Base-by-base conservation (phyloP, 192 early-diverging fungal genomes). In the Umbelopsis isabellina region DNA sequence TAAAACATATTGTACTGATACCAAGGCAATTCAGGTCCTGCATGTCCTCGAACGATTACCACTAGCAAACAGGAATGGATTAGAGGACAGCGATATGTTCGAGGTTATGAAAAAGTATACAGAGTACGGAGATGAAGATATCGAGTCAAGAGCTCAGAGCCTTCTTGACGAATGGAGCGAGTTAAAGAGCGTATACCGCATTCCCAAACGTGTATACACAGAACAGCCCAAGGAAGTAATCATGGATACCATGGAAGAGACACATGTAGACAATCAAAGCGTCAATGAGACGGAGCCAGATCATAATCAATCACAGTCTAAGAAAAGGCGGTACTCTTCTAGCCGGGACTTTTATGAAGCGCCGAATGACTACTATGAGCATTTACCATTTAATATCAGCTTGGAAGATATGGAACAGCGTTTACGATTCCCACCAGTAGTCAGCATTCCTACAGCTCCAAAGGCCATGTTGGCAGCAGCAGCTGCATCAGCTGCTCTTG, bases 31-130 rank as follows among this genome's bases (percentile, higher is more conserved):
- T 23, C 18, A 73, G 72, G 76, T 79, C 0, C 25, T 80, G 1
- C 46, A 22, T 9, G 88, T 95, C 13, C 73, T 98, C 41, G 84
- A 87, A 3, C 83, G 82, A 22, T 83, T 98, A 52, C 96, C 96
- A 11, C 85, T 96, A 12, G 74, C 90, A 8, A 90, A 92, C 9
- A 78, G 89, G 33, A 96, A 98, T 76, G 83, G 89, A 3, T 85
- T 97, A 21, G 88, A 91, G 35, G 95, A 94, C 48, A 89, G 83
- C 35, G 82, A 89, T 11, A 79, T 98, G 66, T 90, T 93, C 68
- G 90, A 88, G 11, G 77, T 85, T 11, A 76, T 97, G 10, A 68
- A 77, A 9, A 85, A 82, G 66, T 66, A 90, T 10, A 78, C 77
- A 0, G 79, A 84, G 1, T 67, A 80, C 9, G 77, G 78, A 7